phyloP scores from a whole-genome alignment of 179 eudicot species.

The Beta lomatogona region DNA sequence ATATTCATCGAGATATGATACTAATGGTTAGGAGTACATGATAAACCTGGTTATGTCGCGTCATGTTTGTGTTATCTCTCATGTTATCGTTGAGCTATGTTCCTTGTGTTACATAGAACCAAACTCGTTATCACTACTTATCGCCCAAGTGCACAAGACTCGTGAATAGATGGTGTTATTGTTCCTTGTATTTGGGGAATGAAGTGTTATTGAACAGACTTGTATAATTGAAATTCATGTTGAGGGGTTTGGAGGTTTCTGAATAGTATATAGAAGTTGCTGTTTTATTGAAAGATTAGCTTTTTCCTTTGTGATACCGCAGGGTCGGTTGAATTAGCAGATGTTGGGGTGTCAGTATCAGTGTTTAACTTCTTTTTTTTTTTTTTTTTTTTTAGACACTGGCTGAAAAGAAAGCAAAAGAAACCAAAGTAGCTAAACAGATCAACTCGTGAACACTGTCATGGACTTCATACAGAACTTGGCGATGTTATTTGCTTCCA shows the following conservation, averaged over 20 bases:
- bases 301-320: constrained; percentile 16
- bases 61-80: background rate
- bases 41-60: background rate
- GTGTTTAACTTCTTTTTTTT: too few species aligned
- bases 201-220: too few species aligned
- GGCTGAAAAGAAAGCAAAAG: too few species aligned
- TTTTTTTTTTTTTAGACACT: too few species aligned
- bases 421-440: too few species aligned
- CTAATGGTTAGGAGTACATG: background rate
- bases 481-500: too few species aligned
- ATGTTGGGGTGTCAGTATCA: constrained; percentile 93
- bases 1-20: background rate
- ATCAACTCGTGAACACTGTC: too few species aligned
- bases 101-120: background rate
- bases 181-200: too few species aligned
- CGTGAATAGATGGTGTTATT: background rate
- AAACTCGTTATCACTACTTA: background rate
- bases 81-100: background rate
- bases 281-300: background rate
- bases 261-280: background rate
- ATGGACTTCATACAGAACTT: too few species aligned
- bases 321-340: constrained; percentile 91
- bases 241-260: background rate
- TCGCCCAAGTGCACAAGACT: background rate
- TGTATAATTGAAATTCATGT: background rate